Percentiles rank a stretch among this genome's conserved stretches.
These are phyloP conservation scores for Claviceps maximensis DNA, from an alignment of 2,329 filamentous ascomycete genomes.

Conservation along the genomic window DNA sequence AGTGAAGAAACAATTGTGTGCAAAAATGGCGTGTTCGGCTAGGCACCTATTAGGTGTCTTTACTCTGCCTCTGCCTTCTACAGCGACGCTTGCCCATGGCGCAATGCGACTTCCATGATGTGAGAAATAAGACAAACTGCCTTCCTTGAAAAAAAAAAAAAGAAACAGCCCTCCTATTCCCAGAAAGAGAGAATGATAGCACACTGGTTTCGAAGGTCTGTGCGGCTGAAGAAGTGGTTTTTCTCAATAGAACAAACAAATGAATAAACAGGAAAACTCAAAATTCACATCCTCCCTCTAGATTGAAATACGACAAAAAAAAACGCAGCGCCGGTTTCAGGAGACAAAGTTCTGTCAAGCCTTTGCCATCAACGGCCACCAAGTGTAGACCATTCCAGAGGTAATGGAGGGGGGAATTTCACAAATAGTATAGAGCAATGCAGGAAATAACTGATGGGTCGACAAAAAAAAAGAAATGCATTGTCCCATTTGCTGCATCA, in stretches of 20 bases:
- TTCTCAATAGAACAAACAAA: background rate
- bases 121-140: too few relatives aligned
- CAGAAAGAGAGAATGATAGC: background rate
- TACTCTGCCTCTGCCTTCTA: background rate
- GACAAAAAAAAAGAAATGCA: background rate
- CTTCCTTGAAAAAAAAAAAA: too few relatives aligned
- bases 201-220: background rate
- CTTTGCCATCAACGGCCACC: constrained; percentile 2
- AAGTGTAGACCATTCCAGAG: background rate
- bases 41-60: background rate
- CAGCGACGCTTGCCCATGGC: background rate
- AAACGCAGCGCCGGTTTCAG: background rate
- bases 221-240: background rate
- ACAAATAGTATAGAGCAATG: background rate
- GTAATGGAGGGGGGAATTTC: background rate
- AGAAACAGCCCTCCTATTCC: too few relatives aligned
- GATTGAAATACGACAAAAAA: background rate
- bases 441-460: background rate
- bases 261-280: background rate
- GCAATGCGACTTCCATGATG: too few relatives aligned
- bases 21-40: background rate
- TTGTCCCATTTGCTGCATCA: background rate
- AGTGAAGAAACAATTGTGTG: background rate
- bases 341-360: constrained; percentile 7
- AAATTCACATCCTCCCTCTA: background rate